phyloP scores from a whole-genome alignment of 345 rosid genomes.

The Euphorbia pulcherrima region DNA sequence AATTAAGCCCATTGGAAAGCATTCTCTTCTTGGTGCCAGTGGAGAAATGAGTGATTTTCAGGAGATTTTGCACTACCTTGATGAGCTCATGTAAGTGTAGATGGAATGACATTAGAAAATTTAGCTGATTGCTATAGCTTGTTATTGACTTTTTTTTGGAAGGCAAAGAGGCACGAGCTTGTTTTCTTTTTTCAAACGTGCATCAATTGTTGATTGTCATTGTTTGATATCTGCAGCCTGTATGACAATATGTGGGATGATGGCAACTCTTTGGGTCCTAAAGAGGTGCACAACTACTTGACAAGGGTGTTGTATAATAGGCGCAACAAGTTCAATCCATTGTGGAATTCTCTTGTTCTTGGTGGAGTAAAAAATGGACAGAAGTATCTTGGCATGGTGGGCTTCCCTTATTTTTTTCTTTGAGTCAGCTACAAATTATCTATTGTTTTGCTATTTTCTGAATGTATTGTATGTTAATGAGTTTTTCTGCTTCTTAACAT shows the following conservation, averaged over 20 bases:
- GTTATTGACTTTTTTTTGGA: neutral
- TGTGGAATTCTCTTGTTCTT: conserved; percentile 95
- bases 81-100: conserved; percentile 76
- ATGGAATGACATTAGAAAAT: neutral
- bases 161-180: neutral
- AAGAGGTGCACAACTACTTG: conserved; percentile 93
- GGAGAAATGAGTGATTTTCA: conserved; percentile 98
- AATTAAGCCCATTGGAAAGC: conserved; percentile 79
- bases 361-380: conserved; percentile 95
- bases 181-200: neutral
- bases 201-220: conserved; percentile 14
- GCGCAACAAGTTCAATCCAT: conserved; percentile 90
- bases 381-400: conserved; percentile 91
- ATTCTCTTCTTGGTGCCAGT: conserved; percentile 93
- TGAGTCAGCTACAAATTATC: neutral
- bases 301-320: conserved; percentile 93
- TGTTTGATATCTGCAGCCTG: conserved; percentile 47
- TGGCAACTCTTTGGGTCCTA: conserved; percentile 97
- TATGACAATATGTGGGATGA: conserved; percentile 99
- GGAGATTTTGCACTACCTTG: conserved; percentile 79
- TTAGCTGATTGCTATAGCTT: neutral
- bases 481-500: neutral
- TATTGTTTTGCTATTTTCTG: neutral
- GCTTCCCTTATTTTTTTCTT: conserved; percentile 11
- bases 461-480: neutral